Evolutionary conservation across 2,329 filamentous ascomycete species (phyloP), one percentile per base, ranked within the genome.

Genomic region (Rugonectria rugulosa): DNA sequence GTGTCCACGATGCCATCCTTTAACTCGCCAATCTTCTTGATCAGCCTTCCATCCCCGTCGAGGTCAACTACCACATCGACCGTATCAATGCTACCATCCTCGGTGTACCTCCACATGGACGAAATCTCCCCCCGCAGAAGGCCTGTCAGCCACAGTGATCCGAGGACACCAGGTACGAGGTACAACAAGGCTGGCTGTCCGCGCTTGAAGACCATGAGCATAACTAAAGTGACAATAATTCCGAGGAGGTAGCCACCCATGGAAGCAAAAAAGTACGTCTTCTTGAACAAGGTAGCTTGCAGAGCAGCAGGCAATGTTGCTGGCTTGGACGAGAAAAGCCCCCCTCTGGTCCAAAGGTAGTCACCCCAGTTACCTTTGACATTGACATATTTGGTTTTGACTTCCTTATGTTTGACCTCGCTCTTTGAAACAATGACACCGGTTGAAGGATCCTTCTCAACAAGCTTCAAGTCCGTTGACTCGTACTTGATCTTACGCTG

Each of bases 141-240:
- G 0, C 89, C 94, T 2, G 90, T 95, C 4, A 86, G 73, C 89
- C 91, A 96, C 1, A 95, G 70, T 2, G 88, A 83, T 2, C 83
- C 79, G 5, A 97, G 76, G 0, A 98, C 91, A 1, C 90, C 88
- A 0, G 94, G 94, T 0, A 98, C 95, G 6, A 99, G 85, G 70
- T 98, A 98, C 12, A 99, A 78, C 26, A 99, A 80, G 7, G 95
- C 94, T 0, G 94, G 94, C 70, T 99, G 94, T 3, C 91, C 91
- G 59, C 91, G 91, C 41, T 88, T 82, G 68, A 87, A 95, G 9
- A 91, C 76, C 44, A 92, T 80, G 75, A 98, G 89, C 66, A 92
- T 89, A 0, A 82, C 77, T 15, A 97, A 74, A 0, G 94, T 97
- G 2, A 81, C 78, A 2, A 92, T 59, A 86, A 98, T 90, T 1